Conservation (phyloP, 2,329 filamentous ascomycete genomes). For the Colletotrichum orbiculare region DNA sequence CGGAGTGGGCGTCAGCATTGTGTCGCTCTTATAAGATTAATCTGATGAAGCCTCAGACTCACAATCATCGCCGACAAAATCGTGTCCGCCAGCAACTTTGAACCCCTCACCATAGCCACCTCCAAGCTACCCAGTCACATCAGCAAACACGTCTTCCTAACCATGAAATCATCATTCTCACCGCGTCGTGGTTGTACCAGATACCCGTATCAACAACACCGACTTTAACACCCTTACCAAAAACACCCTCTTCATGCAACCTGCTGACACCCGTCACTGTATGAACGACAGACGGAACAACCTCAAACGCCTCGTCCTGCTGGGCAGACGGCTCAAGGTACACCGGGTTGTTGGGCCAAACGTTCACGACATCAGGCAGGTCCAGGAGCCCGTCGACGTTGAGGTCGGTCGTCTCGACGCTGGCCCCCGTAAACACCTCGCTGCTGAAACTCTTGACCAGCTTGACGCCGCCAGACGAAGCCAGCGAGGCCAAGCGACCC, state of each 20-base stretch:
- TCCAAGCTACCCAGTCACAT: constrained; percentile 16
- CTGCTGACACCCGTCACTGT: constrained; percentile 52
- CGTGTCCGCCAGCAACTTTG: constrained; percentile 40
- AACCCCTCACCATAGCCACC: constrained; percentile 30
- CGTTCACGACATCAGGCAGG: constrained; percentile 49
- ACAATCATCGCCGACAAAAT: constrained; percentile 42
- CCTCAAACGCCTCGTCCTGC: background rate
- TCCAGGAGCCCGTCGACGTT: constrained; percentile 47
- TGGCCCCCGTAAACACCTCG: constrained; percentile 49
- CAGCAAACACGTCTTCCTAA: background rate
- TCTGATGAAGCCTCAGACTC: background rate
- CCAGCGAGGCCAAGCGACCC: constrained; percentile 3
- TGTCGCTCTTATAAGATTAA: accelerated
- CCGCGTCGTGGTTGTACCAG: constrained; percentile 52
- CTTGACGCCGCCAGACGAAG: constrained; percentile 11
- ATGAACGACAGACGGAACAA: constrained; percentile 40
- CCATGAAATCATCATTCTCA: constrained; percentile 31
- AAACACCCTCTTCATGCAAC: constrained; percentile 50
- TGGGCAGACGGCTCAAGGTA: constrained; percentile 16
- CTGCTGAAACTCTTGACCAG: constrained; percentile 29
- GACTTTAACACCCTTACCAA: constrained; percentile 51
- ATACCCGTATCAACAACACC: constrained; percentile 54
- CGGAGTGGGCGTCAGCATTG: background rate
- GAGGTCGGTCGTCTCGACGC: constrained; percentile 46
- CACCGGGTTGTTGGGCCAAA: constrained; percentile 43